Base-by-base conservation (phyloP, 257 asterid species). In the Capsicum chinense region DNA sequence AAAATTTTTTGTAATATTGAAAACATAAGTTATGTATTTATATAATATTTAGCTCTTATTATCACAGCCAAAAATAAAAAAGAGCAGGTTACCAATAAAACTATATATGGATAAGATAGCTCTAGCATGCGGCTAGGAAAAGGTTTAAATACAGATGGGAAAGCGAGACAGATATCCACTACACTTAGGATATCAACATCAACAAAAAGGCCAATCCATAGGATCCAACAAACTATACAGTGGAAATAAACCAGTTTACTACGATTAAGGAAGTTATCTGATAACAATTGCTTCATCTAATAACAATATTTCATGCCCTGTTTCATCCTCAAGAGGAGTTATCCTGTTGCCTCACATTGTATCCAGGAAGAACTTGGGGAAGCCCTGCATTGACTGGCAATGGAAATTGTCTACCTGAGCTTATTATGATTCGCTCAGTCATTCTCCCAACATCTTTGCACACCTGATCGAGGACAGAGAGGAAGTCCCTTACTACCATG, bases 391-490 rank as follows among this genome's bases (percentile, higher is more conserved):
- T 85, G 37, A 79, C 79, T 0, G 85, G 81, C 52, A 87, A 79
- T 19, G 79, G 79, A 70, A 70, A 70, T 44, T 70, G 79, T 70
- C 57, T 47, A 11, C 79, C 79, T 47, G 79, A 71, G 58, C 79
- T 71, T 58, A 71, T n/a, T 71, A 12, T 69, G 56, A 88, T 88
- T 33, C 97, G 89, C 69, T 92, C 94, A 50, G 92, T 93, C 84
- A 94, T 90, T 86, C 91, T 92, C 48, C 95, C 90, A 0, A 92
- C 79, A 9, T 94, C 97, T 91, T 92, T 94, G 87, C 97, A 94
- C 7, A 92, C 97, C 47, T 87, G 93, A 82, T 92, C 98, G 8
- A 94, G 98, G 59, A 86, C 86, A 16, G 87, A 81, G 68, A 94
- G 88, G 73, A 94, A 94, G 83, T 94, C 98, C 71, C 92, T 84